These are phyloP conservation scores for Casuarina glauca DNA, from an alignment of 306 rosid genomes.

Conservation along the genomic window DNA sequence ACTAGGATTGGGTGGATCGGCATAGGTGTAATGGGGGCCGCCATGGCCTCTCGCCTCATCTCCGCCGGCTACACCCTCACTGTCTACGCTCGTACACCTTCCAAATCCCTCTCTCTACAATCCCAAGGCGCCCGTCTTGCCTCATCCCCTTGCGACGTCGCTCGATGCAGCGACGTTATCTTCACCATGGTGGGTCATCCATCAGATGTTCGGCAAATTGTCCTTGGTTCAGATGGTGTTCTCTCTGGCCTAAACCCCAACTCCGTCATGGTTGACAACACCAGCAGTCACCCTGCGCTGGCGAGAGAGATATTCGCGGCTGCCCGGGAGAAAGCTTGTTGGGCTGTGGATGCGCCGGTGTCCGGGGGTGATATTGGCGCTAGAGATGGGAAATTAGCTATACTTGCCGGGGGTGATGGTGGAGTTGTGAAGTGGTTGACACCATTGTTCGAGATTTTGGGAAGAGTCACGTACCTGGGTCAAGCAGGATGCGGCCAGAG, in stretches of 20 bases:
- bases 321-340: slow-evolving; percentile 44
- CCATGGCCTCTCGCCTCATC: slow-evolving; percentile 84
- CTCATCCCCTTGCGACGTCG: slow-evolving; percentile 48
- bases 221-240: slow-evolving; percentile 35
- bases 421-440: slow-evolving; percentile 59
- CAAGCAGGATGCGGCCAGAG: slow-evolving; percentile 72
- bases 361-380: slow-evolving; percentile 90
- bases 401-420: slow-evolving; percentile 64
- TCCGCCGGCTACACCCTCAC: slow-evolving; percentile 68
- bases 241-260: slow-evolving; percentile 47
- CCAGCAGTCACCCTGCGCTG: slow-evolving; percentile 77
- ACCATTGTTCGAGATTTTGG: slow-evolving; percentile 51
- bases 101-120: slow-evolving; percentile 50
- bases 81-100: slow-evolving; percentile 74
- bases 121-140: slow-evolving; percentile 56
- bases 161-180: slow-evolving; percentile 47
- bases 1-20: slow-evolving; percentile 81
- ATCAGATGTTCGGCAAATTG: slow-evolving; percentile 59
- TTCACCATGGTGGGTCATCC: slow-evolving; percentile 85
- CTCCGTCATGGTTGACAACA: slow-evolving; percentile 60
- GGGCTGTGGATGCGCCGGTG: slow-evolving; percentile 82
- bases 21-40: slow-evolving; percentile 78
- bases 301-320: slow-evolving; percentile 50
- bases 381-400: slow-evolving; percentile 70
- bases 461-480: slow-evolving; percentile 60